Base-by-base conservation (phyloP, 2,329 filamentous ascomycete species). In the Aureobasidium vineae region DNA sequence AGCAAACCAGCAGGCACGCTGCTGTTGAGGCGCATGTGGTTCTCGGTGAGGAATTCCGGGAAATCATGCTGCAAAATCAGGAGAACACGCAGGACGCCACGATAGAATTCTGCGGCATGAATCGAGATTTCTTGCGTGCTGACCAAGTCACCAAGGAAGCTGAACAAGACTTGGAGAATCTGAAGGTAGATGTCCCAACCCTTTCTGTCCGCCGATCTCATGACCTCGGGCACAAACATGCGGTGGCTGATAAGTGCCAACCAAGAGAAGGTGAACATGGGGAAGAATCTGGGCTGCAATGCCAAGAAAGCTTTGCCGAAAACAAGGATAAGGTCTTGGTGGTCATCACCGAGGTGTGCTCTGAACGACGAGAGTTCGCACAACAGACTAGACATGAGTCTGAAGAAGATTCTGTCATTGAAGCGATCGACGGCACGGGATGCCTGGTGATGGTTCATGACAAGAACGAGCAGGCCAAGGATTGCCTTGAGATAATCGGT, bases 1-100 rank as follows among this genome's bases (percentile, higher is more conserved):
- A 89, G 88, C 77, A 91, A 95, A 73, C 95, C 90, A 60, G 88
- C 86, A 1, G 93, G 91, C 67, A 98, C 89, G 73, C 86, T 87
- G 71, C 90, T 88, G 79, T 89, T 92, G 63, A 99, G 86, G 71
- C 87, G 86, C 71, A 91, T 87, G 74, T 96, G 91, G 76, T 96
- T 92, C 72, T 93, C 91, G 6, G 91, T 90, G 49, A 99, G 80
- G 77, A 97, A 99, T 66, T 97, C 92, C 0, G 94, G 90, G 77
- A 92, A 98, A 76, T 99, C 95, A 74, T 98, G 95, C 71, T 97
- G 91, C 63, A 99, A 81, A 63, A 96, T 85, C 40, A 96, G 81
- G 65, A 98, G 80, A 68, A 97, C 85, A 74, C 96, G 92, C 56
- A 96, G 81, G 1, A 90, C 86, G 10, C 89, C 92, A 68, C 91